Conservation (phyloP, 495 filamentous ascomycete species). For the Penicillium roqueforti region DNA sequence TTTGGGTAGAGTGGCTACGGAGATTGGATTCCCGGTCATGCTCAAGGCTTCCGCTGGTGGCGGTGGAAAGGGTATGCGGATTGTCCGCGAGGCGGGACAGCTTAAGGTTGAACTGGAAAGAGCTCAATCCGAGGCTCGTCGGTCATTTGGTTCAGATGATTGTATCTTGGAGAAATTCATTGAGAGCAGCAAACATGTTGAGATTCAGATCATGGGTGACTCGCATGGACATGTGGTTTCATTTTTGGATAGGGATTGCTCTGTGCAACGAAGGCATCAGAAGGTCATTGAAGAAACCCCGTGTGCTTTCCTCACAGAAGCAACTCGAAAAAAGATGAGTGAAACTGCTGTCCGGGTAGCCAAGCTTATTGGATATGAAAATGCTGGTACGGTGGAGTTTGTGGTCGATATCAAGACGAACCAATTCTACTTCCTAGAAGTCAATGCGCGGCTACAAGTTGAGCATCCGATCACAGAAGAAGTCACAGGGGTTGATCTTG, state of each 20-base stretch:
- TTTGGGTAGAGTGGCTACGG: conserved; percentile 57
- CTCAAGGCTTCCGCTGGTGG: conserved; percentile 91
- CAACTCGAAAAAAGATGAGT: conserved; percentile 69
- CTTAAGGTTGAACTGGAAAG: conserved; percentile 67
- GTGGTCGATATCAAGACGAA: conserved; percentile 82
- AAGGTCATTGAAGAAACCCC: conserved; percentile 94
- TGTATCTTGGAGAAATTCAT: conserved; percentile 90
- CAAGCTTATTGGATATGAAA: conserved; percentile 74
- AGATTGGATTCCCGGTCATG: conserved; percentile 79
- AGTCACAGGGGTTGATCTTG: conserved; percentile 82
- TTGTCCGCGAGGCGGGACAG: conserved; percentile 58
- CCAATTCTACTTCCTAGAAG: conserved; percentile 92
- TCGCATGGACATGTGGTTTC: conserved; percentile 67
- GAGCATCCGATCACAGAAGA: conserved; percentile 91
- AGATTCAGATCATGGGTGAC: conserved; percentile 88
- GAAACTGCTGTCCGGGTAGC: conserved; percentile 74
- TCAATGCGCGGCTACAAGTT: conserved; percentile 89
- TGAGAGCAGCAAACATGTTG: conserved; percentile 76
- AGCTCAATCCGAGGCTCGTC: conserved; percentile 72
- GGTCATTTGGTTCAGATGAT: conserved; percentile 77
- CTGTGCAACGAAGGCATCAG: conserved; percentile 77
- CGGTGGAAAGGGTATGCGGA: conserved; percentile 88
- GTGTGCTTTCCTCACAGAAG: conserved; percentile 65
- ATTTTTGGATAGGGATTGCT: conserved; percentile 76
- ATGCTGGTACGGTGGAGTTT: conserved; percentile 91